These are phyloP conservation scores for Magnolia changhungtana DNA, from an alignment of 164 flowering plant species.

Conservation along the genomic window DNA sequence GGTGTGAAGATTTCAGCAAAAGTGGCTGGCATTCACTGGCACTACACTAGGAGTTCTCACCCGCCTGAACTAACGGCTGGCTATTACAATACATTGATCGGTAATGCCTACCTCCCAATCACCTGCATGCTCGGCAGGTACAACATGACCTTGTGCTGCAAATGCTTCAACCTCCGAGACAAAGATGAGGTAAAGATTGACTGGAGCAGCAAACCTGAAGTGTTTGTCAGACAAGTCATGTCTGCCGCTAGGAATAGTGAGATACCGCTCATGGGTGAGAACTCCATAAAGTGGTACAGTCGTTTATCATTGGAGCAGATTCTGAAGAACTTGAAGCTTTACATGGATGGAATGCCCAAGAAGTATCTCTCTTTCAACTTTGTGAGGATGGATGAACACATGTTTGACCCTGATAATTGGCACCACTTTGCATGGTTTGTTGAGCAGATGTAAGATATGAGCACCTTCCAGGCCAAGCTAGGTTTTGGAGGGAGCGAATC, in stretches of 20 bases:
- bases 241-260: constrained; percentile 37
- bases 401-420: constrained; percentile 52
- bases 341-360: constrained; percentile 34
- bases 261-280: constrained; percentile 55
- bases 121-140: constrained; percentile 53
- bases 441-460: constrained; percentile 44
- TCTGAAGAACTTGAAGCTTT: constrained; percentile 41
- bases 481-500: constrained; percentile 22
- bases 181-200: constrained; percentile 32
- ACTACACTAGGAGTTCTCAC: constrained; percentile 47
- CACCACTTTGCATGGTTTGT: constrained; percentile 50
- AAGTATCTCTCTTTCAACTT: constrained; percentile 56
- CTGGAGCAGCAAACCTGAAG: constrained; percentile 50
- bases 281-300: constrained; percentile 28
- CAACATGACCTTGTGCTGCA: constrained; percentile 46
- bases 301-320: constrained; percentile 49
- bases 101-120: constrained; percentile 67
- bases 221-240: constrained; percentile 44
- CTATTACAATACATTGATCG: constrained; percentile 46
- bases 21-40: constrained; percentile 62
- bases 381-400: constrained; percentile 53
- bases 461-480: constrained; percentile 45
- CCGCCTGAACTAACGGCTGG: constrained; percentile 70
- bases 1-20: constrained; percentile 46
- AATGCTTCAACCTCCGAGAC: constrained; percentile 55